These are phyloP conservation scores for Eimeria acervulina DNA, from an alignment of 169 alveolate species.

Conservation along the genomic window DNA sequence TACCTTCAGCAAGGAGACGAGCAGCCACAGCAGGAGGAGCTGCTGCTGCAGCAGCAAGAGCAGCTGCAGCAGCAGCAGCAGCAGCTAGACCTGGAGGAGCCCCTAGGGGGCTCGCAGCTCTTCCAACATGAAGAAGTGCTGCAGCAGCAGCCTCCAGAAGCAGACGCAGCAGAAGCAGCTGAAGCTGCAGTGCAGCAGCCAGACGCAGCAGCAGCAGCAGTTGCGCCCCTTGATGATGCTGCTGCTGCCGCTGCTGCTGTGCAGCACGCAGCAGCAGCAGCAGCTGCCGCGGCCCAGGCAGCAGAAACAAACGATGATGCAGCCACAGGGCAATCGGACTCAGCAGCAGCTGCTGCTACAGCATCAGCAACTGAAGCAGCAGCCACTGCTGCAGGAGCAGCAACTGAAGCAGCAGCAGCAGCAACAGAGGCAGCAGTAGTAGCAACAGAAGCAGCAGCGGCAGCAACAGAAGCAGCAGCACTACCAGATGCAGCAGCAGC, in stretches of 20 bases:
- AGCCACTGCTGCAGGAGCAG: too few relatives aligned
- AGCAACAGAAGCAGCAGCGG: neutral
- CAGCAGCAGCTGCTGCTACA: slow-evolving; percentile 12
- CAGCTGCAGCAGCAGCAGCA: slow-evolving; percentile 25
- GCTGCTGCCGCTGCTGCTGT: neutral
- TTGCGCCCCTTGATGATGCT: neutral
- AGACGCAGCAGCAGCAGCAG: neutral
- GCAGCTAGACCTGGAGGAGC: slow-evolving; percentile 17
- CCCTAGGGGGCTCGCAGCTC: neutral
- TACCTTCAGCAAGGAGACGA: slow-evolving; percentile 8
- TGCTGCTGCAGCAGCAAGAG: slow-evolving; percentile 26
- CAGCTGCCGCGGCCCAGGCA: neutral
- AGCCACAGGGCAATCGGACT: neutral
- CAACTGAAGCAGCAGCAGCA: neutral
- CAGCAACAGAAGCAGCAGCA: neutral
- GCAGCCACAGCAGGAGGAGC: slow-evolving; percentile 36
- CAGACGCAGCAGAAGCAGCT: neutral
- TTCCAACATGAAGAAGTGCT: slow-evolving; percentile 21
- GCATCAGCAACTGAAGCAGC: neutral
- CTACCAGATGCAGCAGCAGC: neutral
- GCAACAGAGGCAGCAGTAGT: slow-evolving; percentile 25
- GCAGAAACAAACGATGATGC: neutral
- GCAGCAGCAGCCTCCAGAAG: slow-evolving; percentile 30
- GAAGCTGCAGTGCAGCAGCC: slow-evolving; percentile 13
- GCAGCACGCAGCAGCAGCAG: neutral